A percentile compares a stretch with the other conserved stretches of the same genome.
Conservation (phyloP, 1,284 basidiomycete species). For the Prillingera fragicola region DNA sequence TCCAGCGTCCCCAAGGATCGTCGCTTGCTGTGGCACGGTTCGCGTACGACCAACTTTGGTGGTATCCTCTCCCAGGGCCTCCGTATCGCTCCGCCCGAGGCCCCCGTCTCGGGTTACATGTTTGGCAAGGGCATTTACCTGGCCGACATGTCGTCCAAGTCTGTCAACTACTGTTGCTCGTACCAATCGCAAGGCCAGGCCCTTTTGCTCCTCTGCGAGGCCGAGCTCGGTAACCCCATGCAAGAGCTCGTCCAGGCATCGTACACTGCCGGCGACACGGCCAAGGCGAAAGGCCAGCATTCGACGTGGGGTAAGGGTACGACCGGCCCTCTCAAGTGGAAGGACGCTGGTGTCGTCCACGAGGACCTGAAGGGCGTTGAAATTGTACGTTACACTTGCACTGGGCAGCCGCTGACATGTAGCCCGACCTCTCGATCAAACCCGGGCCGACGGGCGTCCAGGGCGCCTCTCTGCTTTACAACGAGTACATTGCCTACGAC, state of each 20-base stretch:
- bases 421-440: slow-evolving; percentile 3
- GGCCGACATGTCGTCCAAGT: slow-evolving; percentile 65
- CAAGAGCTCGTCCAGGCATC: slow-evolving; percentile 10
- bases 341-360: slow-evolving; percentile 16
- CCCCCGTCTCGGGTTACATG: slow-evolving; percentile 53
- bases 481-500: slow-evolving; percentile 21
- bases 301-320: slow-evolving; percentile 20
- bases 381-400: too few species aligned
- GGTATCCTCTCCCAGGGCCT: slow-evolving; percentile 62
- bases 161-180: slow-evolving; percentile 58
- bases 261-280: slow-evolving; percentile 14
- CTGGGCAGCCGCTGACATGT: not conserved
- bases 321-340: slow-evolving; percentile 14
- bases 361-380: slow-evolving; percentile 13
- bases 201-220: slow-evolving; percentile 20
- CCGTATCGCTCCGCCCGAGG: slow-evolving; percentile 64
- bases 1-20: slow-evolving; percentile 52
- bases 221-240: slow-evolving; percentile 19
- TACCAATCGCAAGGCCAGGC: slow-evolving; percentile 19
- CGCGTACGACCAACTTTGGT: slow-evolving; percentile 24
- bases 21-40: slow-evolving; percentile 63
- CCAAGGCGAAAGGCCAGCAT: slow-evolving; percentile 7
- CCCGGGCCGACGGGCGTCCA: slow-evolving; percentile 9
- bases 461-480: slow-evolving; percentile 16
- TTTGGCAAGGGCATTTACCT: slow-evolving; percentile 67